Percentiles rank a stretch among this genome's conserved stretches.
phyloP scores from a whole-genome alignment of 768 basidiomycete species.

The Pisolithus albus region DNA sequence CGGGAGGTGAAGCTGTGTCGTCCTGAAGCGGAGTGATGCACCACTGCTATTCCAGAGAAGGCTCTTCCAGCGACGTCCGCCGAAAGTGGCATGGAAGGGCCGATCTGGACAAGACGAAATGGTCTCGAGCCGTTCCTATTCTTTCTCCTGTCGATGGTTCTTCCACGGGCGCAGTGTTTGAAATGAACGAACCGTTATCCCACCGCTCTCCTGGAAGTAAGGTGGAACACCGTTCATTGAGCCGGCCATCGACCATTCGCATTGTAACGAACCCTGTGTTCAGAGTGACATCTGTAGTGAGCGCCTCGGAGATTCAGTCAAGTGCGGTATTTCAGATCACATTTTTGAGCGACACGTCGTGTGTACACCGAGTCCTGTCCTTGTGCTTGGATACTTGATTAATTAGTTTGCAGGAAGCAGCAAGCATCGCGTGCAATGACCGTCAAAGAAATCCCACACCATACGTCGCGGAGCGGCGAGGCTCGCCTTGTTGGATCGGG shows the following conservation, averaged over 20 bases:
- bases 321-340: not conserved
- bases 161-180: conserved; percentile 7
- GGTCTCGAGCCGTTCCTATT: conserved; percentile 3
- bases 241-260: conserved; percentile 6
- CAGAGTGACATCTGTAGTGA: conserved; percentile 1
- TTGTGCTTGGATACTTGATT: not conserved
- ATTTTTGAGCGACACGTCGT: not conserved
- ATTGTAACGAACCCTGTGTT: conserved; percentile 14
- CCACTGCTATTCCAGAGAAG: not conserved
- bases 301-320: not conserved
- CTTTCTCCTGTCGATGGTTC: conserved; percentile 20
- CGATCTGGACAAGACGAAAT: conserved; percentile 1
- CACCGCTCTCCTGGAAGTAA: conserved; percentile 5
- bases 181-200: conserved; percentile 11
- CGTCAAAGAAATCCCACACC: too few relatives aligned
- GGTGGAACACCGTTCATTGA: conserved; percentile 1
- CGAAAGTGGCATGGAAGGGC: conserved; percentile 2
- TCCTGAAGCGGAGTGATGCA: conserved; percentile 6
- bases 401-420: too few relatives aligned
- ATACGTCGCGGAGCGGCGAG: too few relatives aligned
- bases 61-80: conserved; percentile 6
- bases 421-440: too few relatives aligned
- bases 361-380: not conserved
- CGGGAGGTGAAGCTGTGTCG: conserved; percentile 2
- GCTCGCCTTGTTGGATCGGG: too few relatives aligned